Percentiles rank a stretch among this genome's conserved stretches.
Conservation (phyloP, 2,329 filamentous ascomycete genomes). For the Colletotrichum sp. region DNA sequence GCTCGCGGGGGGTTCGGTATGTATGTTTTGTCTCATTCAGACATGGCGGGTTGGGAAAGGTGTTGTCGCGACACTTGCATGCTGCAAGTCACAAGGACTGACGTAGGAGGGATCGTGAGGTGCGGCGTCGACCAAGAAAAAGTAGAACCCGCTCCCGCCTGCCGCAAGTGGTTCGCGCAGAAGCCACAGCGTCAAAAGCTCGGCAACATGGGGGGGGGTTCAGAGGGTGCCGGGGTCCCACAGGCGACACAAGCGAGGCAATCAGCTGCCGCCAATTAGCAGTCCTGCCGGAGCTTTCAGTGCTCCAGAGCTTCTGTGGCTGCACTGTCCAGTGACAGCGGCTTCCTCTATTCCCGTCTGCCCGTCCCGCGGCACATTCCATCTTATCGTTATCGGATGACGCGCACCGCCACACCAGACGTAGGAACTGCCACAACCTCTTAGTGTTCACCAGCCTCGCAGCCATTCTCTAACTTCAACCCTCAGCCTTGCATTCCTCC, state of each 20-base stretch:
- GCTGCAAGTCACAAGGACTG: slow-evolving; percentile 19
- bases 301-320: slow-evolving; percentile 7
- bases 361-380: slow-evolving; percentile 6
- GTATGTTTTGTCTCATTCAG: slow-evolving; percentile 1
- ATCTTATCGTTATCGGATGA: slow-evolving; percentile 11
- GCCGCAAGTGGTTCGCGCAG: slow-evolving; percentile 18
- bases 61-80: slow-evolving; percentile 21
- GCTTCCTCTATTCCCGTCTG: not conserved
- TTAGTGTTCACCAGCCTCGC: not conserved
- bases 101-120: slow-evolving; percentile 21
- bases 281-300: slow-evolving; percentile 8
- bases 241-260: slow-evolving; percentile 19
- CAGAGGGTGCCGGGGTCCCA: not conserved
- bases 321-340: not conserved
- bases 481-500: not conserved
- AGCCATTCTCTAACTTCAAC: not conserved
- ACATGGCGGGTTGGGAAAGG: slow-evolving; percentile 9
- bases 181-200: slow-evolving; percentile 23
- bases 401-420: not conserved
- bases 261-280: slow-evolving; percentile 21
- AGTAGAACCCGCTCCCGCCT: slow-evolving; percentile 18
- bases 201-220: slow-evolving; percentile 5
- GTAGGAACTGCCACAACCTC: not conserved
- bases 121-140: slow-evolving; percentile 19
- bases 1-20: not conserved